Evolutionary conservation across 139 green algal genomes (phyloP), one percentile per base, ranked within the genome.

Genomic region (Coelastrella sp.): DNA sequence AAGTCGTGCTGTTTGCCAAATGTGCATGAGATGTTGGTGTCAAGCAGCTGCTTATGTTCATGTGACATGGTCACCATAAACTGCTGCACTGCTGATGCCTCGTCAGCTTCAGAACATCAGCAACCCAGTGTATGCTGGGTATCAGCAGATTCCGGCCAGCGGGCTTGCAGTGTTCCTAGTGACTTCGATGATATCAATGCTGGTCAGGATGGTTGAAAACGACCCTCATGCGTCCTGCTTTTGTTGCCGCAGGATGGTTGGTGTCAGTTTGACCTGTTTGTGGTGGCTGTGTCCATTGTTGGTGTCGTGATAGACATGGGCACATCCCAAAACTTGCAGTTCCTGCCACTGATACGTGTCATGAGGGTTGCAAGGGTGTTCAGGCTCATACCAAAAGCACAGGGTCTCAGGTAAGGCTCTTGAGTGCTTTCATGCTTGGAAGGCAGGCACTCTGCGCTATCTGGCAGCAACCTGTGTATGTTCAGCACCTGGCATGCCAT

Each of bases 261-360:
- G 96, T 96, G 96, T 92, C 73, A 82, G 32, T 97, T 97, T 89
- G 96, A 97, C 75, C 92, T 96, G 83, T 17, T 94, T 16, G 93
- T 97, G 5, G 93, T 95, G 22, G 22, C 76, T 5, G 75, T 95
- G 59, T 94, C 91, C n/a, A 74, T 95, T 7, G 92, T 88, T 20
- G 87, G 90, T 11, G 90, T 93, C 8, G 60, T 92, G 56, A 57
- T 96, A 7, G 93, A 94, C 57, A 84, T 93, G 32, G 32, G n/a
- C 61, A 89, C 90, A 10, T 77, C n/a, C n/a, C n/a, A n/a, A n/a
- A n/a, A n/a, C n/a, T n/a, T n/a, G n/a, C n/a, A n/a, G n/a, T n/a
- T n/a, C n/a, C n/a, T n/a, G n/a, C n/a, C n/a, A 10, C 85, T 98
- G 57, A 89, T 97, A 64, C 90, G 96, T 10, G 89, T 97, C 10